Evolutionary conservation across 257 asterid species (phyloP).

Genomic region (Forsythia viridissima): DNA sequence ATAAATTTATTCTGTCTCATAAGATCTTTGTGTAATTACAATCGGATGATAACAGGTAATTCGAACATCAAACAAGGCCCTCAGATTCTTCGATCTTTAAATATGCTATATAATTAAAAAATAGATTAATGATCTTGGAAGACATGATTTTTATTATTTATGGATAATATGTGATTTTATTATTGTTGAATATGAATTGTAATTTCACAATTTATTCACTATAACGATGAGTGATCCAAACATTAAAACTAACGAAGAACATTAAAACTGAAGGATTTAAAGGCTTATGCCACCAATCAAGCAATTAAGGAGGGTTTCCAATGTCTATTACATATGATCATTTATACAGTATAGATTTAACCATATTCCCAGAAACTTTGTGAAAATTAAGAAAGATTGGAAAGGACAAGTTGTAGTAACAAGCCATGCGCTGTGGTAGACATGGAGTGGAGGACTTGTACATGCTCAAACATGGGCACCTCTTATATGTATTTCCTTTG

Average conservation of each 20-base stretch:
- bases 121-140: too few species aligned
- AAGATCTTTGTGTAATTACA: too few species aligned
- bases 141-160: too few species aligned
- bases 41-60: too few species aligned
- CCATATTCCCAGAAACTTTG: neutral
- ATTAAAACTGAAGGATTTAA: neutral
- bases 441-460: conserved; percentile 25
- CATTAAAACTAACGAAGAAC: neutral
- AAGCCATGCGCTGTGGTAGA: conserved; percentile 25
- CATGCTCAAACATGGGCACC: conserved; percentile 31
- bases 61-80: too few species aligned
- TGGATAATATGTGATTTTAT: too few species aligned
- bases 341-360: too few species aligned
- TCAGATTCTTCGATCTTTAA: too few species aligned
- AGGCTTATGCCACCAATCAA: neutral
- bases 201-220: neutral
- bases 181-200: neutral
- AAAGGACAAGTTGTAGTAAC: neutral
- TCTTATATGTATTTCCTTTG: too few species aligned
- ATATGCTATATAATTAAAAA: too few species aligned
- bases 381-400: neutral
- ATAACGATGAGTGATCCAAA: neutral
- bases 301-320: neutral
- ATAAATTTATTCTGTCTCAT: too few species aligned
- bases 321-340: neutral